phyloP scores from a whole-genome alignment of 768 basidiomycete species.

The Mrakia blollopis region DNA sequence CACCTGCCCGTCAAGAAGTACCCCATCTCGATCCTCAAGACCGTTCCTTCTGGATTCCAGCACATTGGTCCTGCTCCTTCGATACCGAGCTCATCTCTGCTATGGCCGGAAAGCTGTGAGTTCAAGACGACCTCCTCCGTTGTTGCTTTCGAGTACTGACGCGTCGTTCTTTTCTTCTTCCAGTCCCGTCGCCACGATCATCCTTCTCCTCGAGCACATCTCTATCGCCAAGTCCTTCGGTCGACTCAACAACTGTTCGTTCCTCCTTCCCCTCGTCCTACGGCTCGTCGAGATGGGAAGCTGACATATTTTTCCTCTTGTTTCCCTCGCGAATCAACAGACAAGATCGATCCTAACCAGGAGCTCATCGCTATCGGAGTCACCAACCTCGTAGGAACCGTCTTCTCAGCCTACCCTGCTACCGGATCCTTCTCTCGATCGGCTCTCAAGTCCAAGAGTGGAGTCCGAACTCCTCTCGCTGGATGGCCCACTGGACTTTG shows the following conservation, averaged over 20 bases:
- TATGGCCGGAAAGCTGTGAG: slow-evolving; percentile 59
- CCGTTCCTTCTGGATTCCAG: slow-evolving; percentile 66
- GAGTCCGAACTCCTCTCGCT: slow-evolving; percentile 90
- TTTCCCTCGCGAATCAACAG: too few species aligned
- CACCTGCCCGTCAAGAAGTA: slow-evolving; percentile 56
- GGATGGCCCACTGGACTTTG: slow-evolving; percentile 79
- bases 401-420: slow-evolving; percentile 88
- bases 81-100: slow-evolving; percentile 57
- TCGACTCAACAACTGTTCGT: slow-evolving; percentile 68
- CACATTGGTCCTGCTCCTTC: slow-evolving; percentile 53
- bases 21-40: slow-evolving; percentile 76
- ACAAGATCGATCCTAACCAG: slow-evolving; percentile 57
- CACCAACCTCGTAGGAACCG: slow-evolving; percentile 58
- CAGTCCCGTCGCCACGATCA: slow-evolving; percentile 50
- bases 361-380: slow-evolving; percentile 98
- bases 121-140: too few species aligned
- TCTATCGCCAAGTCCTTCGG: slow-evolving; percentile 77
- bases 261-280: too few species aligned
- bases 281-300: too few species aligned
- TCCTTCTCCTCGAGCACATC: slow-evolving; percentile 86
- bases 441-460: slow-evolving; percentile 90
- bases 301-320: too few species aligned
- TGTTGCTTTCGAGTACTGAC: too few species aligned
- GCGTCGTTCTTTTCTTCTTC: too few species aligned
- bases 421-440: slow-evolving; percentile 99